Evolutionary conservation across 139 green algal species (phyloP).

Genomic region (Haematococcus lacustris): DNA sequence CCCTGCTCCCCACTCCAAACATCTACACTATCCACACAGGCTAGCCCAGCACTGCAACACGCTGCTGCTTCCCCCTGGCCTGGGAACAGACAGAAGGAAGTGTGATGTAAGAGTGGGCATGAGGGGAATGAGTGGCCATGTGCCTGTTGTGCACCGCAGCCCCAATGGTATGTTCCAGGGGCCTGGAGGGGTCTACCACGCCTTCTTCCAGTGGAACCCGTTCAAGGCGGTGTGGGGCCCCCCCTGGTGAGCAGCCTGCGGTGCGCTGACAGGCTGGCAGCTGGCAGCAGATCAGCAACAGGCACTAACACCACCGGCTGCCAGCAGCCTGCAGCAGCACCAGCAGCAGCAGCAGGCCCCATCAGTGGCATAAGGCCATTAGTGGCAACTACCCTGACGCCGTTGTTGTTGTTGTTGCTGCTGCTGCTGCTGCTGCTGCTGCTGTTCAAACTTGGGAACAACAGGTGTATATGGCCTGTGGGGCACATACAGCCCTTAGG

Average conservation of each 20-base stretch:
- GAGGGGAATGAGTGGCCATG: neutral
- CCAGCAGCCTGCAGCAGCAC: neutral
- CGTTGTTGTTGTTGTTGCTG: neutral
- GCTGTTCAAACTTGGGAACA: too few species aligned
- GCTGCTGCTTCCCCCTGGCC: too few species aligned
- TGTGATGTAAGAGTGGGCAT: too few species aligned
- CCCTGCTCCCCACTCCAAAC: neutral
- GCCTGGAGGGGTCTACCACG: neutral
- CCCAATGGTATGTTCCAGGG: slow-evolving; percentile 14
- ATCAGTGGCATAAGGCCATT: neutral
- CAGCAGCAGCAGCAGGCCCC: neutral
- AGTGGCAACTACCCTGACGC: neutral
- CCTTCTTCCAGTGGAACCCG: slow-evolving; percentile 29
- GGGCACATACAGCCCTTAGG: too few species aligned
- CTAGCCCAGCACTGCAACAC: neutral
- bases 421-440: neutral
- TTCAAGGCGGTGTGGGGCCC: slow-evolving; percentile 20
- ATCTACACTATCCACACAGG: neutral
- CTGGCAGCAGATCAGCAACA: neutral
- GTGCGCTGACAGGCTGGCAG: neutral
- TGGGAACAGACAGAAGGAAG: too few species aligned
- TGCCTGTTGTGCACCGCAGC: slow-evolving; percentile 2
- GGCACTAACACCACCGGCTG: too few species aligned
- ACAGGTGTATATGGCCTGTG: too few species aligned
- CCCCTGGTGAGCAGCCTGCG: slow-evolving; percentile 2